Evolutionary conservation across 805 yeast genomes (phyloP), one percentile per base, ranked within the genome.

Genomic region (Wickerhamiella musiphila): DNA sequence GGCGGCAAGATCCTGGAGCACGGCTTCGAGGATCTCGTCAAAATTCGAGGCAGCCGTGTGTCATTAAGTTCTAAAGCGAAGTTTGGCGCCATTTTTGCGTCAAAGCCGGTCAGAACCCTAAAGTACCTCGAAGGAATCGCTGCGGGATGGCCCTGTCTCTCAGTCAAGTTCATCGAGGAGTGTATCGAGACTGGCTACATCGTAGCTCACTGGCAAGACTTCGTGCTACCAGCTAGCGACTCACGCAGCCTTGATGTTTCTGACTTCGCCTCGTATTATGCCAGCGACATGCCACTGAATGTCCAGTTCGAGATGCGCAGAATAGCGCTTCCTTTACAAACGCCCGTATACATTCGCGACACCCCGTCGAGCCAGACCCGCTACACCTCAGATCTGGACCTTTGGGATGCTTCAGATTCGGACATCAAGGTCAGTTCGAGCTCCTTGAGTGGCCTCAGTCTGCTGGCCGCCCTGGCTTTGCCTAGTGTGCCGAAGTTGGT

Each of bases 81-180:
- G 20, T 78, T 82, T 53, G 81, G 66, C 1, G 84, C 84, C 2
- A 57, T 78, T 21, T 53, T 83, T 1, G 63, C 86, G 0, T 63
- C 63, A 23, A 61, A 60, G 19, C 63, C 66, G 35, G 60, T 68
- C 13, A 57, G 94, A 23, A 78, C 83, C 29, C 62, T 73, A 6
- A 83, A 82, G 46, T 83, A 76, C 48, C 49, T 83, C 7, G 90
- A 79, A 45, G 70, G 76, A 2, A 50, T 82, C 12, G 78, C 86
- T 0, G 47, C 82, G 27, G 84, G 86, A 2, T 82, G 93, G 93
- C 95, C 95, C 2, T 65, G 78, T 13, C 46, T 83, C 19, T 71
- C 79, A 3, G 64, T 66, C 35, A 47, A 53, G 6, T 82, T 66
- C 41, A 56, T 81, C 3, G 47, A 51, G 5, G 75, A 73, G 36